Evolutionary conservation across 2,329 filamentous ascomycete species (phyloP).

Genomic region (Volutella citrinella): DNA sequence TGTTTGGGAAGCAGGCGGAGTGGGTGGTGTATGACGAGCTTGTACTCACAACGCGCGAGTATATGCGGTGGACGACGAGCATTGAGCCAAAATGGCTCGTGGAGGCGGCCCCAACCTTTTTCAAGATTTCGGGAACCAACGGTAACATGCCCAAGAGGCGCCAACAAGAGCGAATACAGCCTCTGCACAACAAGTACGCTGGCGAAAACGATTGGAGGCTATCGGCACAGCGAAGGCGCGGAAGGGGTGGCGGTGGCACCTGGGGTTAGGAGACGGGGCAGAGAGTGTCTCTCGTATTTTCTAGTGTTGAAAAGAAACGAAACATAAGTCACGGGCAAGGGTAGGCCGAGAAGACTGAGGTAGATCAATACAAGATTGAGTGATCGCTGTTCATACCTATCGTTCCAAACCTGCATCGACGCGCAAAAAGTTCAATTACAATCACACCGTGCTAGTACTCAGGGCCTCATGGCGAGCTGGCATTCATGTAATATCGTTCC

Average conservation of each 20-base stretch:
- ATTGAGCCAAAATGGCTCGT: constrained; percentile 96
- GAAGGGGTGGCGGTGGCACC: constrained; percentile 84
- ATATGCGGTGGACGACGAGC: constrained; percentile 90
- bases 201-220: constrained; percentile 94
- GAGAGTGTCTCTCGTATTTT: too few relatives aligned
- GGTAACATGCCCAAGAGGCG: constrained; percentile 78
- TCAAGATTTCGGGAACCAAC: constrained; percentile 91
- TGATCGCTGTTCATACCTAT: too few relatives aligned
- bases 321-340: too few relatives aligned
- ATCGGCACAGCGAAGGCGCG: constrained; percentile 80
- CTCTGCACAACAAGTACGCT: constrained; percentile 88
- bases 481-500: too few relatives aligned
- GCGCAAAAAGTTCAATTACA: too few relatives aligned
- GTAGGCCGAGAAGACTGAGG: too few relatives aligned
- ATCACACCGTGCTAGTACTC: too few relatives aligned
- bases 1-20: constrained; percentile 95
- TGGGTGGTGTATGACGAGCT: constrained; percentile 93
- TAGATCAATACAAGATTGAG: too few relatives aligned
- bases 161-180: constrained; percentile 92
- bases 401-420: too few relatives aligned
- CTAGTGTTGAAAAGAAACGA: too few relatives aligned
- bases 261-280: constrained; percentile 81
- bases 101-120: constrained; percentile 96
- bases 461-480: too few relatives aligned
- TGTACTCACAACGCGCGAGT: constrained; percentile 93